Percentiles rank a stretch among this genome's conserved stretches.
Evolutionary conservation across 768 basidiomycete genomes (phyloP).

Genomic region (Agaricus blazei): DNA sequence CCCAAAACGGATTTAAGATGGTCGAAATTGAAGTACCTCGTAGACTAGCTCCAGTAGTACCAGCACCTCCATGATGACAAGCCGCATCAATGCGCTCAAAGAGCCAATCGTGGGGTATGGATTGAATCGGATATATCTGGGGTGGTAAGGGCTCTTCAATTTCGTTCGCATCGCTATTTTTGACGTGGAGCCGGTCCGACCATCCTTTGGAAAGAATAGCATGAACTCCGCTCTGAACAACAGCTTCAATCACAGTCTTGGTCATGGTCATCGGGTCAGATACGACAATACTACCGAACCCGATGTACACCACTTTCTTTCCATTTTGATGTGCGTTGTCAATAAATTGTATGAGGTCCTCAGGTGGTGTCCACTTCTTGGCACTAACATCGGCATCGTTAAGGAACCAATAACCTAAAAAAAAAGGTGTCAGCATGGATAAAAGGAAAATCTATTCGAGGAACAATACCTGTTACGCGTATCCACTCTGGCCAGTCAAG

Average conservation of each 20-base stretch:
- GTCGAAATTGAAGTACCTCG: constrained; percentile 47
- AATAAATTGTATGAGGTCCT: constrained; percentile 78
- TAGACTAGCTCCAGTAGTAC: constrained; percentile 92
- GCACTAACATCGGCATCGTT: constrained; percentile 86
- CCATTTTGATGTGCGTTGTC: constrained; percentile 64
- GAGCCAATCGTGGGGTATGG: constrained; percentile 94
- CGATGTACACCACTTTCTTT: constrained; percentile 96
- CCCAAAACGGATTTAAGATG: background rate
- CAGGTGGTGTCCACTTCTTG: constrained; percentile 86
- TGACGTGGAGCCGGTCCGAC: constrained; percentile 83
- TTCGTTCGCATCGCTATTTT: constrained; percentile 54
- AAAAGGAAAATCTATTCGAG: background rate
- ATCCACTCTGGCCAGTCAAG: constrained; percentile 99
- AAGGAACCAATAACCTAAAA: constrained; percentile 92
- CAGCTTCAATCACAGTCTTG: constrained; percentile 82
- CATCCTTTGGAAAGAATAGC: constrained; percentile 97
- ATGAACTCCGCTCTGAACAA: constrained; percentile 79
- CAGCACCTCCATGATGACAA: constrained; percentile 97
- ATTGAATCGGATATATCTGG: constrained; percentile 79
- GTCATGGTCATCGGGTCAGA: constrained; percentile 94
- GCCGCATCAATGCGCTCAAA: constrained; percentile 94
- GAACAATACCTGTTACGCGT: constrained; percentile 68
- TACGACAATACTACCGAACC: constrained; percentile 96
- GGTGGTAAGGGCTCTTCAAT: constrained; percentile 67
- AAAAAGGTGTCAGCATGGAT: background rate